Base-by-base conservation (phyloP, 1,284 basidiomycete species). In the Tylopilus orsonianus region DNA sequence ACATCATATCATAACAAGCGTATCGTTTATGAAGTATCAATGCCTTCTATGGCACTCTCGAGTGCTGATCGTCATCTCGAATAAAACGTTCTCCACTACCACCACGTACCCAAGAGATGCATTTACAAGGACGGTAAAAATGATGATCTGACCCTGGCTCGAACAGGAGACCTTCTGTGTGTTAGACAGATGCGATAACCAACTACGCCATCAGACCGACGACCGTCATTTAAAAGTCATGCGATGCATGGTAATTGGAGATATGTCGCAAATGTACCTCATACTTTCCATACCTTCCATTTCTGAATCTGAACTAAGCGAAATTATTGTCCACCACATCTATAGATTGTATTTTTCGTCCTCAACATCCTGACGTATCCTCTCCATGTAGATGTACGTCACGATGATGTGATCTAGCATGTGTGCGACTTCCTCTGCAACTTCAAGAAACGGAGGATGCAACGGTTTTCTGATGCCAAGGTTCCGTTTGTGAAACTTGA, bases 171-270 rank as follows among this genome's bases (percentile, higher is more conserved):
- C 77, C 77, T 77, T 79, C 75, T 77, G 75, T 79, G 75, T 79
- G 77, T 79, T 81, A 81, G 80, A 81, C 81, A 81, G 80, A 81
- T 80, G 79, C 78, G 80, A 81, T 82, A 83, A 85, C 83, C 82
- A 85, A 82, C 83, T 84, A 85, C 81, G 80, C 83, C 83, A 85
- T 78, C 80, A 67, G 62, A 48, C 64, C 66, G 5, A 6, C 10
- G 26, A 6, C 26, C 26, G 10, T 26, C 26, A 26, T 5, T 26
- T n/a, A 26, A 26, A 26, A 6, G 10, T 26, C 26, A 26, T 26
- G 26, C 26, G 12, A 30, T 30, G 29, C 8, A 10, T 30, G 10
- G 5, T 27, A 27, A 27, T 27, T 27, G 10, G 7, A 27, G 26
- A 27, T 6, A 6, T 27, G 26, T 10, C 26, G n/a, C n/a, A n/a